Percentiles rank a stretch among this genome's conserved stretches.
phyloP scores from a whole-genome alignment of 2,329 filamentous ascomycete species.

The Sclerotinia trifoliorum region DNA sequence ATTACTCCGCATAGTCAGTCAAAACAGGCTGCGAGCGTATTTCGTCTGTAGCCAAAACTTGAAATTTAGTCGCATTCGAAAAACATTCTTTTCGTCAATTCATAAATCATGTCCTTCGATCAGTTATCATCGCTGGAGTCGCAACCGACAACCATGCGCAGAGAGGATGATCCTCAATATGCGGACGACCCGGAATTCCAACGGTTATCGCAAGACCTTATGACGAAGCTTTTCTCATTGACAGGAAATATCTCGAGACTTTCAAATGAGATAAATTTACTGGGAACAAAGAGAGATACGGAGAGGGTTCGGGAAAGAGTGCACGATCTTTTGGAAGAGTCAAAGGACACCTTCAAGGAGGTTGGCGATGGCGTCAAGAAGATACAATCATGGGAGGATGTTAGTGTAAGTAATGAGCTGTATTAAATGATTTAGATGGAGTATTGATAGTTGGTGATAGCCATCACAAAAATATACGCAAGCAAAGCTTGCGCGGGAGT shows the following conservation, averaged over 20 bases:
- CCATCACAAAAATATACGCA: conserved; percentile 96
- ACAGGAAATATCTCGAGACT: conserved; percentile 85
- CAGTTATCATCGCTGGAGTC: conserved; percentile 82
- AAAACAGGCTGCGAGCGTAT: conserved; percentile 23
- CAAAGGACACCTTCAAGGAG: conserved; percentile 81
- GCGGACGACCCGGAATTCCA: conserved; percentile 92
- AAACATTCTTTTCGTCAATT: not conserved
- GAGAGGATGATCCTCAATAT: conserved; percentile 71
- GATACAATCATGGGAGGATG: conserved; percentile 81
- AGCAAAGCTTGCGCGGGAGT: conserved; percentile 90
- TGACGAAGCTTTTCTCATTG: conserved; percentile 84
- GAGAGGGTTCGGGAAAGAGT: conserved; percentile 88
- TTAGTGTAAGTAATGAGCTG: conserved; percentile 57
- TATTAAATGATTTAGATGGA: conserved; percentile 27
- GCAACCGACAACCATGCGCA: conserved; percentile 66
- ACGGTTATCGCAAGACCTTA: conserved; percentile 75
- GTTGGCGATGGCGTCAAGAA: conserved; percentile 93
- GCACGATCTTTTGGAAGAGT: conserved; percentile 82
- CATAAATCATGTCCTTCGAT: conserved; percentile 78
- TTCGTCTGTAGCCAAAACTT: conserved; percentile 1
- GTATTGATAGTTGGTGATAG: conserved; percentile 46
- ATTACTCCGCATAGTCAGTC: conserved; percentile 14
- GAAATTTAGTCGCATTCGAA: not conserved
- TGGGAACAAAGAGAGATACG: conserved; percentile 89
- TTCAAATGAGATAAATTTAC: conserved; percentile 76